Conservation (phyloP, 305 asterid species). For the Solanum aculeatissimum region DNA sequence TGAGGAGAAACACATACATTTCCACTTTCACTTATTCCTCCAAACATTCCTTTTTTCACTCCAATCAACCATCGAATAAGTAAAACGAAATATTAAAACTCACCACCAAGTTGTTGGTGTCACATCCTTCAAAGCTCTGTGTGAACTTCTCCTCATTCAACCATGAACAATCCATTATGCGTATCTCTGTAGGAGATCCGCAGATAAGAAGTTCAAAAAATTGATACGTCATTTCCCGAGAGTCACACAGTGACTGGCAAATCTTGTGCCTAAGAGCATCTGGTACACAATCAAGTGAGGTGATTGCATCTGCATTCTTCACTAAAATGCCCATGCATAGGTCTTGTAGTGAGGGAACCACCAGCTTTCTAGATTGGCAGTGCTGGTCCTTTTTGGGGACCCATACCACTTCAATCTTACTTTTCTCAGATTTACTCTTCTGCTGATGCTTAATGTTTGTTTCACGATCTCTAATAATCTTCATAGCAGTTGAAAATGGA, state of each 20-base stretch:
- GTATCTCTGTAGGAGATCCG: slow-evolving; percentile 76
- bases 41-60: not conserved
- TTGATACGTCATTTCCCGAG: slow-evolving; percentile 50
- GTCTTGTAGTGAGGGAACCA: slow-evolving; percentile 51
- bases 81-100: not conserved
- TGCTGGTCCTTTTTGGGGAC: slow-evolving; percentile 33
- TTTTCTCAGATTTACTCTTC: slow-evolving; percentile 15
- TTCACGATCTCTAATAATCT: slow-evolving; percentile 57
- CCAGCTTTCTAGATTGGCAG: slow-evolving; percentile 21
- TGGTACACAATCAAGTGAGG: slow-evolving; percentile 69
- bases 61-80: not conserved
- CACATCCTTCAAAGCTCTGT: slow-evolving; percentile 39
- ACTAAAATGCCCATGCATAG: slow-evolving; percentile 60
- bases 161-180: slow-evolving; percentile 83
- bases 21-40: not conserved
- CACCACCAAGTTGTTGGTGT: slow-evolving; percentile 55
- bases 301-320: slow-evolving; percentile 63
- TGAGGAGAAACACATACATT: not conserved
- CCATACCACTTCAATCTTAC: slow-evolving; percentile 42
- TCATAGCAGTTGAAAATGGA: slow-evolving; percentile 88
- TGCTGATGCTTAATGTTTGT: slow-evolving; percentile 12
- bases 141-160: slow-evolving; percentile 57
- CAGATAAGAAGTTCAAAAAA: slow-evolving; percentile 55
- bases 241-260: slow-evolving; percentile 59
- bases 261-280: slow-evolving; percentile 67